A percentile compares a stretch with the other conserved stretches of the same genome.
Conservation (phyloP, 1,284 basidiomycete genomes). For the Puccinia novopanici region DNA sequence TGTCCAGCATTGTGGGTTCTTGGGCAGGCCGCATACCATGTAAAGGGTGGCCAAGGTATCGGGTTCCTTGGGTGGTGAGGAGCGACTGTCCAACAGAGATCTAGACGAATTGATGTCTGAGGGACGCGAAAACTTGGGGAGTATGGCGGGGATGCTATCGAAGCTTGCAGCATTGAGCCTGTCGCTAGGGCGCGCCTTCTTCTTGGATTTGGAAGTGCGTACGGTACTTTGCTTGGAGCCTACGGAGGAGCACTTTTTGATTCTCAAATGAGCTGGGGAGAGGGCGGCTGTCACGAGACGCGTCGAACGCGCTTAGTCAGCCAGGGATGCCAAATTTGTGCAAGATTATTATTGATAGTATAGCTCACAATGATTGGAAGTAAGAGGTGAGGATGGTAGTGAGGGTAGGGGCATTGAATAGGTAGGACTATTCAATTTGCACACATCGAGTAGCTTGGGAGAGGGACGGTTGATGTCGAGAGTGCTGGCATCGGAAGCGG, state of each 20-base stretch:
- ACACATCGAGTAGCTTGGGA: too few species aligned
- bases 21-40: conserved; percentile 63
- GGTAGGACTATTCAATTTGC: too few species aligned
- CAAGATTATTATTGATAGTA: too few species aligned
- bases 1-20: conserved; percentile 70
- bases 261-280: not conserved
- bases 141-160: not conserved
- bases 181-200: not conserved
- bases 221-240: conserved; percentile 6
- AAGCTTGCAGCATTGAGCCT: not conserved
- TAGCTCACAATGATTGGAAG: too few species aligned
- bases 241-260: not conserved
- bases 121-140: not conserved
- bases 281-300: too few species aligned
- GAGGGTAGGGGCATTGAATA: too few species aligned
- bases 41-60: conserved; percentile 62
- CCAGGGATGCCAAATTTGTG: too few species aligned
- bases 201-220: not conserved
- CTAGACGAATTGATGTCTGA: not conserved
- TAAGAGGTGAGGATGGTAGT: too few species aligned
- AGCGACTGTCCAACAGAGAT: not conserved
- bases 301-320: too few species aligned
- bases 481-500: too few species aligned
- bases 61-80: not conserved
- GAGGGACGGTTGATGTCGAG: too few species aligned